Base-by-base conservation (phyloP, 192 early-diverging fungal genomes). In the Linnemannia exigua region DNA sequence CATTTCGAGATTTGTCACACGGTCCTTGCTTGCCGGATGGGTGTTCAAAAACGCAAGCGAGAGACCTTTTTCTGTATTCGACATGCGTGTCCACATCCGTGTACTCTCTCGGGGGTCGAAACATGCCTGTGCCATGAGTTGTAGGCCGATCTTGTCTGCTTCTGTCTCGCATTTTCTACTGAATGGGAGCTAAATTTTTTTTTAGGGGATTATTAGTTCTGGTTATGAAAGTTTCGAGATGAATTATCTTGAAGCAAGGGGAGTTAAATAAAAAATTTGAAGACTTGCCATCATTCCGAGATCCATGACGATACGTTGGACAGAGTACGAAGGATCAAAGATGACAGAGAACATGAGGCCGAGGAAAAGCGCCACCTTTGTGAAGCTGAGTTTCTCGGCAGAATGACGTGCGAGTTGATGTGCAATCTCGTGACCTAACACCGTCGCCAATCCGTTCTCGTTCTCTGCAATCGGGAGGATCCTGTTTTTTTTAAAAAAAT, bases 341-440 rank as follows among this genome's bases (percentile, higher is more conserved):
- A 94, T 92, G 35, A 95, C n/a, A 0, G 91, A 84, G 5, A 95
- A 71, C 5, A 94, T 69, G 15, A 96, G 15, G 61, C 94, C 93
- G 9, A 91, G 12, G n/a, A 95, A 63, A 25, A 93, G 48, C 0
- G 94, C 35, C 8, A 97, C 86, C 78, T 94, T 95, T 22, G 90
- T 84, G 63, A 92, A 93, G 41, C 95, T 96, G 54, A 98, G 88
- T 77, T 98, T 97, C 72, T 99, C 98, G 2, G 95, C 97, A 36
- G 93, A 92, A 82, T 99, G 98, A 20, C 97, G 93, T 0, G 97
- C 97, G 19, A 97, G 48, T 76, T 97, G 96, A 89, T 99, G 98
- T 1, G 96, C 96, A 72, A 98, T 95, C 86, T 99, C 98, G 80
- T 99, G 98, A 1, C 96, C 95, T 31, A 99, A 81, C 3, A 99